Conservation (phyloP, 192 early-diverging fungal genomes). For the Umbelopsis sp. region DNA sequence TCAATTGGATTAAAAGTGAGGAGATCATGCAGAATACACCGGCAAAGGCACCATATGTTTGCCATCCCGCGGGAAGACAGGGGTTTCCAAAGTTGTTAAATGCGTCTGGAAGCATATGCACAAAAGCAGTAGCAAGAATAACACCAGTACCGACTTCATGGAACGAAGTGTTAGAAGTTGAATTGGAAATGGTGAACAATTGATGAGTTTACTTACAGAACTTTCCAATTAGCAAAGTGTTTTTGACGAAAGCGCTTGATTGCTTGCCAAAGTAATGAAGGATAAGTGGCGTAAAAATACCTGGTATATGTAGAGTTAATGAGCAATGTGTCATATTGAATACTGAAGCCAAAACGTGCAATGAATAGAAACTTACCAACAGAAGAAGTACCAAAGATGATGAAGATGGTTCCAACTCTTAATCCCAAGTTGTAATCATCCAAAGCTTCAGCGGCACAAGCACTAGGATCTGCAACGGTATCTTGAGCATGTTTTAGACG, state of each 20-base stretch:
- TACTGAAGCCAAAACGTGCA: not conserved
- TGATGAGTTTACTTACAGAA: slow-evolving; percentile 29
- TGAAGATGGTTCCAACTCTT: slow-evolving; percentile 37
- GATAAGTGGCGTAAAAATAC: slow-evolving; percentile 31
- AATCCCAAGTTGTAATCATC: slow-evolving; percentile 33
- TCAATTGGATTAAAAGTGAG: slow-evolving; percentile 29
- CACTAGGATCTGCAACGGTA: not conserved
- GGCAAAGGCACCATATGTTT: slow-evolving; percentile 36
- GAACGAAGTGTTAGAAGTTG: not conserved
- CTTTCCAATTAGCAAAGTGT: slow-evolving; percentile 30
- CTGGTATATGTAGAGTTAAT: not conserved
- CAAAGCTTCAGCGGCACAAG: not conserved
- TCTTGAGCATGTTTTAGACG: no score
- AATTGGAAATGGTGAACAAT: not conserved
- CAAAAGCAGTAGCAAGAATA: slow-evolving; percentile 70
- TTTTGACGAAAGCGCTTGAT: slow-evolving; percentile 25
- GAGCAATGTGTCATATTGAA: not conserved
- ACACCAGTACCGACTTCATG: slow-evolving; percentile 64
- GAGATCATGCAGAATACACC: slow-evolving; percentile 39
- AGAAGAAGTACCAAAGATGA: slow-evolving; percentile 29
- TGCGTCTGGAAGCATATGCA: slow-evolving; percentile 70
- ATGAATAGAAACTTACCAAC: slow-evolving; percentile 23
- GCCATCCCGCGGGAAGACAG: slow-evolving; percentile 37
- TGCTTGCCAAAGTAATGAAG: slow-evolving; percentile 21
- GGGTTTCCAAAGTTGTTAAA: slow-evolving; percentile 31